Evolutionary conservation across 495 filamentous ascomycete species (phyloP), one percentile per base, ranked within the genome.

Genomic region (Tuber umbilicatum): DNA sequence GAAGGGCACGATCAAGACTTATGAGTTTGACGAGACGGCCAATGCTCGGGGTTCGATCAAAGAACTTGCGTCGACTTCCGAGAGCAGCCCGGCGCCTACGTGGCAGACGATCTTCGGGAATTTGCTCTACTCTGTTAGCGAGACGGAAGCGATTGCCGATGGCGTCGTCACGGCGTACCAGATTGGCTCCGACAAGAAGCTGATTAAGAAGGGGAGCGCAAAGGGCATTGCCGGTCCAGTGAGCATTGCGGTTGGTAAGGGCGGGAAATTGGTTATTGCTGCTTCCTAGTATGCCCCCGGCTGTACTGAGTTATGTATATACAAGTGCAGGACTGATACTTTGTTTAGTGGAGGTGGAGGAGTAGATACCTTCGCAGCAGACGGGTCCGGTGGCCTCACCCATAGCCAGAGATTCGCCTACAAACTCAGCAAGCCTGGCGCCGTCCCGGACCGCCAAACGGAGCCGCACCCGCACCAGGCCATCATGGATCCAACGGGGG

Each of bases 401-500:
- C 74, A 83, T 27, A 74, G 87, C 37, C 85, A 90, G 76, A 84
- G 83, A 73, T 85, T 88, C 75, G 85, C 81, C 45, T 93, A 86
- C 85, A 37, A 79, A 88, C 72, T 76, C 84, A 21, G 14, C 23
- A 74, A 78, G 9, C 86, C 88, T 0, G 87, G 87, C n/a, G 76
- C 86, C 68, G 78, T 85, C 42, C 84, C 87, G 7, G 75, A 73
- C 5, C 88, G 89, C 37, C 91, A 93, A 84, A 86, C 89, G 10
- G 84, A 85, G 5, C 85, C 92, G n/a, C 91, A 91, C 79, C 91
- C 91, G 16, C 92, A 94, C 78, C 84, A 91, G 72, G 88, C 87
- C 41, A 78, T 92, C 76, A 81, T 93, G 38, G 92, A 94, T 80
- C 92, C 92, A 23, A 90, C 89, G 0, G 88, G 86, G 1, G 79